A percentile compares a stretch with the other conserved stretches of the same genome.
phyloP scores from a whole-genome alignment of 331 rosid species.

The Telfairia occidentalis region DNA sequence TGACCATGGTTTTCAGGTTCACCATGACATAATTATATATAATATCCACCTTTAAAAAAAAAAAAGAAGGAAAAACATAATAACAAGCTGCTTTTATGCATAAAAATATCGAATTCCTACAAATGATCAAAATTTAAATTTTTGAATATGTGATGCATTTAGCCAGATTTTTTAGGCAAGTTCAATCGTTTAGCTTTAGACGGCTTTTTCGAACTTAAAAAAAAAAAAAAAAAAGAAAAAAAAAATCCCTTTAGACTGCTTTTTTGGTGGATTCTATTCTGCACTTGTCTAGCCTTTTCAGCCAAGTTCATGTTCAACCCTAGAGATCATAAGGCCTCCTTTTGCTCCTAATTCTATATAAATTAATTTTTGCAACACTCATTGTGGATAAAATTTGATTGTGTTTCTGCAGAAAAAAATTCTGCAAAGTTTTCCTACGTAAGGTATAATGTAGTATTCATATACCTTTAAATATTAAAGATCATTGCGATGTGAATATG shows the following conservation, averaged over 20 bases:
- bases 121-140: too few relatives aligned
- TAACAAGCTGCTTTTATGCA: not conserved
- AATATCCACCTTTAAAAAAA: not conserved
- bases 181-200: not conserved
- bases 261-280: not conserved
- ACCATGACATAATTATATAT: not conserved
- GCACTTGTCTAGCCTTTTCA: not conserved
- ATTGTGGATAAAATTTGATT: not conserved
- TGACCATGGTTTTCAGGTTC: too few relatives aligned
- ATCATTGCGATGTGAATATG: too few relatives aligned
- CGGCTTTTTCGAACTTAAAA: too few relatives aligned
- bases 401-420: not conserved
- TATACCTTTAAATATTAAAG: too few relatives aligned
- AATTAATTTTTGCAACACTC: not conserved
- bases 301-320: not conserved
- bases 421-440: too few relatives aligned
- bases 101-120: not conserved
- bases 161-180: not conserved
- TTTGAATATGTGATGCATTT: not conserved
- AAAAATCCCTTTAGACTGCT: too few relatives aligned
- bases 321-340: not conserved
- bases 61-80: not conserved
- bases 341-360: not conserved
- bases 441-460: too few relatives aligned
- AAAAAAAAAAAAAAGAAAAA: too few relatives aligned